phyloP scores from a whole-genome alignment of 139 green algal genomes.

The Trebouxia sp. region DNA sequence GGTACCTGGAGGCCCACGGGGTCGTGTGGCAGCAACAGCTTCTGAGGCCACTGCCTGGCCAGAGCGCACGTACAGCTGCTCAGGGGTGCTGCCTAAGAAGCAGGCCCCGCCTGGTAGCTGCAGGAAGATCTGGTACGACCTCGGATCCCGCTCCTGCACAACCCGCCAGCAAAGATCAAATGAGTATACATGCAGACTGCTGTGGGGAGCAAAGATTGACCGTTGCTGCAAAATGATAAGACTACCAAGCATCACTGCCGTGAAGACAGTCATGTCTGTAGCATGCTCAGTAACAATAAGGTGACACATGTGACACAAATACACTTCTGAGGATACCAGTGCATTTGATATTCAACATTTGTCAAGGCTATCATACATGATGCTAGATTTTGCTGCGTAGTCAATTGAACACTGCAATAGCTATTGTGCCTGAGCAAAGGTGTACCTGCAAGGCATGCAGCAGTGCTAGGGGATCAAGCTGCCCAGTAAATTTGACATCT shows the following conservation, averaged over 20 bases:
- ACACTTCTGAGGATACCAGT: too few species aligned
- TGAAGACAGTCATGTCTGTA: too few species aligned
- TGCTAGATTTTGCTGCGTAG: background rate
- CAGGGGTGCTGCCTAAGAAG: conserved; percentile 92
- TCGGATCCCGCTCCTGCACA: conserved; percentile 76
- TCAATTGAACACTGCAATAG: too few species aligned
- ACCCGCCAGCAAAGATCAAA: background rate
- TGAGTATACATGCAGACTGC: too few species aligned
- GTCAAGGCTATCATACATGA: too few species aligned
- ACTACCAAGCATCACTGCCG: too few species aligned
- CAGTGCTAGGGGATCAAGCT: conserved; percentile 65
- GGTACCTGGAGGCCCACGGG: conserved; percentile 60
- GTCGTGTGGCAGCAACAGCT: conserved; percentile 90
- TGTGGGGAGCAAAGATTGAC: too few species aligned
- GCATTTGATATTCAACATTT: too few species aligned
- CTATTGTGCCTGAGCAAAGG: background rate
- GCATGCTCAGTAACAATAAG: too few species aligned
- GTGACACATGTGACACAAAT: too few species aligned
- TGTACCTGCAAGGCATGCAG: conserved; percentile 70
- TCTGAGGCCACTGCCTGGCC: conserved; percentile 77
- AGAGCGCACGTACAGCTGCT: conserved; percentile 87
- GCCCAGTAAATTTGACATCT: conserved; percentile 49
- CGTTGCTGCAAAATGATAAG: too few species aligned
- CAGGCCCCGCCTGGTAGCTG: conserved; percentile 55
- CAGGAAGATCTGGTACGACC: conserved; percentile 87